Percentiles rank a stretch among this genome's conserved stretches.
phyloP scores from a whole-genome alignment of 2,329 filamentous ascomycete genomes.

The Cladosporium sp. region DNA sequence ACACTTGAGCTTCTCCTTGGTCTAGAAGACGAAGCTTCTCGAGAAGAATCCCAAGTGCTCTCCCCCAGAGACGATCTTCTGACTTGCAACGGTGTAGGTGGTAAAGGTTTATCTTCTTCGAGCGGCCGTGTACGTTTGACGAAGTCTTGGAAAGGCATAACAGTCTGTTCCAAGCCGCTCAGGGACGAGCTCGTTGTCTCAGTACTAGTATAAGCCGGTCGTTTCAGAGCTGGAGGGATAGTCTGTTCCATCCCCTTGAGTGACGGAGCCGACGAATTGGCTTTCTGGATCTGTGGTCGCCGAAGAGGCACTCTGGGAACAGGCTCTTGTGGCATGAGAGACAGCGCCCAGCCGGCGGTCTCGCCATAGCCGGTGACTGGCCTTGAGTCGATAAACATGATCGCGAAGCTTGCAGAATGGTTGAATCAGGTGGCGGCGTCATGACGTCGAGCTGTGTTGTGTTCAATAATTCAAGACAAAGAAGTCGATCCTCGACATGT shows the following conservation, averaged over 20 bases:
- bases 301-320: not conserved
- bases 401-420: not conserved
- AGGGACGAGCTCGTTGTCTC: constrained; percentile 21
- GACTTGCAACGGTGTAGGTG: constrained; percentile 29
- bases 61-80: constrained; percentile 5
- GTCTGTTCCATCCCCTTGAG: constrained; percentile 18
- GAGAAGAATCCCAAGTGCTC: not conserved
- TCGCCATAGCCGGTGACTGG: constrained; percentile 27
- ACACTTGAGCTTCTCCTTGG: constrained; percentile 35
- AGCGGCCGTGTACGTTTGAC: constrained; percentile 32
- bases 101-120: constrained; percentile 34
- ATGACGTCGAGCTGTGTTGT: not conserved
- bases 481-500: not conserved
- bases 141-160: constrained; percentile 37
- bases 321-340: constrained; percentile 5
- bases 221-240: constrained; percentile 20
- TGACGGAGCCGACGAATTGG: constrained; percentile 1
- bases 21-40: constrained; percentile 6
- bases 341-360: constrained; percentile 26
- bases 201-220: constrained; percentile 21
- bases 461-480: constrained; percentile 13
- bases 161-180: constrained; percentile 28
- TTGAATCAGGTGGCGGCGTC: not conserved
- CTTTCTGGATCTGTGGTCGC: not conserved
- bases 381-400: constrained; percentile 31